Percentiles rank a stretch among this genome's conserved stretches.
phyloP scores from a whole-genome alignment of 2,329 filamentous ascomycete genomes.

The Apiospora phragmitis region DNA sequence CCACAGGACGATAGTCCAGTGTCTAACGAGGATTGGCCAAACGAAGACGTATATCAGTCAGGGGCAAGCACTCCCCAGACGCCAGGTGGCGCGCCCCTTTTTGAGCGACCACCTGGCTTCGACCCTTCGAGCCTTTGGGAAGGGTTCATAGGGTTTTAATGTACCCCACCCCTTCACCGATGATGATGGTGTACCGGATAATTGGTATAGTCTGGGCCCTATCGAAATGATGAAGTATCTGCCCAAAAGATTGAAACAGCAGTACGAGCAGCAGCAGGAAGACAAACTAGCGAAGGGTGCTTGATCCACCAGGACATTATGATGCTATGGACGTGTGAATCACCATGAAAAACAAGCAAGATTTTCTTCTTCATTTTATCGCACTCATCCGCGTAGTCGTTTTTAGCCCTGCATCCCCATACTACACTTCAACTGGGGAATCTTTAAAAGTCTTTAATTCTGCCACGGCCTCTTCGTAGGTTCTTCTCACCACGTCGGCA shows the following conservation, averaged over 20 bases:
- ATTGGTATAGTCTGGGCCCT: background rate
- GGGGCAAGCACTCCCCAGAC: background rate
- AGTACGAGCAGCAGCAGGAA: background rate
- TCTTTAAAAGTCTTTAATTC: background rate
- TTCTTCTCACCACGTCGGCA: constrained; percentile 29
- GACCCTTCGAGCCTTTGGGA: background rate
- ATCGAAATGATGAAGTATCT: background rate
- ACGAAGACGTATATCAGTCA: background rate
- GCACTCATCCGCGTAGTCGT: background rate
- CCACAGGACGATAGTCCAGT: background rate
- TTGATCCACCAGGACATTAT: background rate
- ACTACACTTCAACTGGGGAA: background rate
- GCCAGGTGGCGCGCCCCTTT: background rate
- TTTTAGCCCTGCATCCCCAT: background rate
- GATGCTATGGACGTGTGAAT: background rate
- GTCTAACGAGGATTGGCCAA: background rate
- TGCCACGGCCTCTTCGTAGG: background rate
- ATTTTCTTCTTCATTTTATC: background rate
- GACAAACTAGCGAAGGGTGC: background rate
- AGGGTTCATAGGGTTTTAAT: background rate
- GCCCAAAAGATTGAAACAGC: background rate
- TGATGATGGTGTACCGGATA: background rate
- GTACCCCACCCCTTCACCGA: background rate
- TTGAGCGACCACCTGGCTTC: background rate
- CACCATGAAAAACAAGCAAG: background rate